These are phyloP conservation scores for Canariomyces notabilis DNA, from an alignment of 2,329 filamentous ascomycete genomes.

Conservation along the genomic window DNA sequence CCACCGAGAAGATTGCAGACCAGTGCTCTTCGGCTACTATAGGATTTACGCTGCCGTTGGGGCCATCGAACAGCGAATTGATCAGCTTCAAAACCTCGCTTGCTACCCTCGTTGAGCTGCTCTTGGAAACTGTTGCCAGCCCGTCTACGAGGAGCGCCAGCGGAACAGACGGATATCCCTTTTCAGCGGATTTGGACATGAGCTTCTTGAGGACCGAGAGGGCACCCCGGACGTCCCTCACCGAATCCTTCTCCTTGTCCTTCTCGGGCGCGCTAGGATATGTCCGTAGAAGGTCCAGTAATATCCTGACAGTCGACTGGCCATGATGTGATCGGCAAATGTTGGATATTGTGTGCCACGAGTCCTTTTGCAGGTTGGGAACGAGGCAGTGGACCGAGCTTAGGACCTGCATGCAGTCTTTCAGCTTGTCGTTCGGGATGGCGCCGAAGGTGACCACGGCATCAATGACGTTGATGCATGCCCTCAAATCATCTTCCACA, in stretches of 20 bases:
- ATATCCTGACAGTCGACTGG: conserved; percentile 60
- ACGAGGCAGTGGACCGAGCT: conserved; percentile 68
- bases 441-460: conserved; percentile 67
- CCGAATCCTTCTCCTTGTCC: conserved; percentile 43
- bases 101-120: conserved; percentile 43
- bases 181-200: conserved; percentile 53
- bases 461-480: conserved; percentile 64
- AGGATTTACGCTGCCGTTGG: conserved; percentile 47
- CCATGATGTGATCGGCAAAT: conserved; percentile 70
- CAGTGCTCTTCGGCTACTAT: conserved; percentile 63
- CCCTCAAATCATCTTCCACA: conserved; percentile 57
- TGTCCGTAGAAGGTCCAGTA: conserved; percentile 57
- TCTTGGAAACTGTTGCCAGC: conserved; percentile 45
- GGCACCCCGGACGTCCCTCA: conserved; percentile 56
- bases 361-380: conserved; percentile 52
- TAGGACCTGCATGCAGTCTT: conserved; percentile 63
- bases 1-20: conserved; percentile 56
- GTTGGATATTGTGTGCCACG: conserved; percentile 67
- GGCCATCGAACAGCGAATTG: conserved; percentile 51
- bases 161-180: conserved; percentile 56
- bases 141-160: conserved; percentile 56
- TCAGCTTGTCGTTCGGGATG: conserved; percentile 58
- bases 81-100: conserved; percentile 47
- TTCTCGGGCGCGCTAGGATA: conserved; percentile 33
- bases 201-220: conserved; percentile 59